Evolutionary conservation across 2,329 filamentous ascomycete species (phyloP).

Genomic region (Bipolaris cookei): DNA sequence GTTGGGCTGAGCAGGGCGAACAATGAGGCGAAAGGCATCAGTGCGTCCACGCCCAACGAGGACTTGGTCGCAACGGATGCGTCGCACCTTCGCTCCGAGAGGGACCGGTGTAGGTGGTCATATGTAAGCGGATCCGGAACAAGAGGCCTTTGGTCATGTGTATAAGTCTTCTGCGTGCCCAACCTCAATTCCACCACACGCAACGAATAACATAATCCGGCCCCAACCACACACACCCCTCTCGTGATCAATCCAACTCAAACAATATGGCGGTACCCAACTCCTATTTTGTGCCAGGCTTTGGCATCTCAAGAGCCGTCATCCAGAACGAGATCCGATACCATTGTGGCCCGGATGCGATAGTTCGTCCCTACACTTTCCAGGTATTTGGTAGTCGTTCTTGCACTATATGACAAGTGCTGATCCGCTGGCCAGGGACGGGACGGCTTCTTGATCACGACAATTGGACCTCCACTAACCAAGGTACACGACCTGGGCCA

Average conservation of each 20-base stretch:
- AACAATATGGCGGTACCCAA: constrained; percentile 40
- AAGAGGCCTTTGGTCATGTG: constrained; percentile 14
- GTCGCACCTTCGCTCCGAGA: constrained; percentile 12
- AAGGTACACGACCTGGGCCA: constrained; percentile 37
- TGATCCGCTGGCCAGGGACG: constrained; percentile 44
- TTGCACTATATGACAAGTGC: constrained; percentile 11
- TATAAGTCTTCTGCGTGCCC: constrained; percentile 34
- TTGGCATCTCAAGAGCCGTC: constrained; percentile 52
- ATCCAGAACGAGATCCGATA: constrained; percentile 54
- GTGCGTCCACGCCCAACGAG: constrained; percentile 36
- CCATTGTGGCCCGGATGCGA: constrained; percentile 52
- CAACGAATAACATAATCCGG: constrained; percentile 18
- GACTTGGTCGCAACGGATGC: constrained; percentile 12
- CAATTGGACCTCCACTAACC: constrained; percentile 50
- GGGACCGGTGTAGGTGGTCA: constrained; percentile 21
- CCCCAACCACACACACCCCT: constrained; percentile 18
- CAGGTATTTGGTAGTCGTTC: constrained; percentile 37
- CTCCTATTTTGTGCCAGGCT: constrained; percentile 53
- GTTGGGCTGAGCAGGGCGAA: constrained; percentile 37
- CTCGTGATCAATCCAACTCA: constrained; percentile 2
- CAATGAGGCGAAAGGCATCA: constrained; percentile 41
- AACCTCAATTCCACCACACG: constrained; percentile 22
- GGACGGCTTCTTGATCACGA: constrained; percentile 53
- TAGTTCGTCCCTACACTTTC: constrained; percentile 52
- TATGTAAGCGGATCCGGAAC: constrained; percentile 12